Percentiles rank a stretch among this genome's conserved stretches.
Evolutionary conservation across 2,329 filamentous ascomycete genomes (phyloP).

Genomic region (Fusarium kyushuense): DNA sequence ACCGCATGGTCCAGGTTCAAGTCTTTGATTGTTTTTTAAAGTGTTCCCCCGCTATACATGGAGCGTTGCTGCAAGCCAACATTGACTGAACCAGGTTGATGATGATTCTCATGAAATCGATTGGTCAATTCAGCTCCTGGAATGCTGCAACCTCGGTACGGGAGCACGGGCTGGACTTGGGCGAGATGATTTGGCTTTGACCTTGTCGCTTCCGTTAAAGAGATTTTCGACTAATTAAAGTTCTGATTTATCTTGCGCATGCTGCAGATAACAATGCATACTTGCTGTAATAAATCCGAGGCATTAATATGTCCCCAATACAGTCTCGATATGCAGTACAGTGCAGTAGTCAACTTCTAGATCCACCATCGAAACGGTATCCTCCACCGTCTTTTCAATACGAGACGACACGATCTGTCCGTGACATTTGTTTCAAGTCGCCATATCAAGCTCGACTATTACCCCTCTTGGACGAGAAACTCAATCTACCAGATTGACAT

Average conservation of each 20-base stretch:
- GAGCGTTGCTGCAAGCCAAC: conserved; percentile 19
- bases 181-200: conserved; percentile 26
- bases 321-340: neutral
- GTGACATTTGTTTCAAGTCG: conserved; percentile 25
- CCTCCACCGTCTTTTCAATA: conserved; percentile 41
- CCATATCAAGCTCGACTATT: neutral
- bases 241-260: neutral
- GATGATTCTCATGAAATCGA: conserved; percentile 33
- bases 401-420: conserved; percentile 14
- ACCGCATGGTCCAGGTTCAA: conserved; percentile 17
- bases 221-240: conserved; percentile 2
- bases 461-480: conserved; percentile 4
- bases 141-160: conserved; percentile 36
- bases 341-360: conserved; percentile 6
- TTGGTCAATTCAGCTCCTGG: conserved; percentile 37
- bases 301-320: neutral
- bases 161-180: conserved; percentile 17
- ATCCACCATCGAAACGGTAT: conserved; percentile 24
- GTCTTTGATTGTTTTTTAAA: conserved; percentile 5
- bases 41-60: conserved; percentile 21
- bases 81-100: conserved; percentile 15
- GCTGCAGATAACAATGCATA: neutral
- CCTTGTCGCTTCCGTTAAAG: conserved; percentile 24
- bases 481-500: neutral
- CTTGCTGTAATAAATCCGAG: neutral